Base-by-base conservation (phyloP, 148 eudicot species). In the Rhododendron kiyosumense region DNA sequence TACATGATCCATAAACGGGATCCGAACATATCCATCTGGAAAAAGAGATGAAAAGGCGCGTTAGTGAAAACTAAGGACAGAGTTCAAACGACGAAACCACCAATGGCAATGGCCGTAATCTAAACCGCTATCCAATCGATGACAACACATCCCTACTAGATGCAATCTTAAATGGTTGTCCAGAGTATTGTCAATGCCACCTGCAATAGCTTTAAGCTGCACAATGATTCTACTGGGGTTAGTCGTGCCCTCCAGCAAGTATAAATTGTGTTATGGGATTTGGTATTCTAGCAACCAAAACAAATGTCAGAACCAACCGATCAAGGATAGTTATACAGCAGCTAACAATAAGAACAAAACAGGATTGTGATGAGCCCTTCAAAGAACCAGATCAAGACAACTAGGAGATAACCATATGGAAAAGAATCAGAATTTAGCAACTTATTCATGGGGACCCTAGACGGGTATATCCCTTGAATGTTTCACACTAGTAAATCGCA, bases 401-500 rank as follows among this genome's bases (percentile, higher is more conserved):
- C 34, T 28, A 80, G 63, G 22, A 12, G 17, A 57, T 15, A 32
- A 32, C 57, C 12, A 6, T 2, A 18, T 18, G 45, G 80, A 71
- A 32, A 34, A 28, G 75, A 76, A 77, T 83, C 78, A 63, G 30
- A 78, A 83, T 77, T 20, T 67, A 30, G 87, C 85, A 84, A 85
- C 87, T 89, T 89, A 89, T 89, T 89, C 63, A 28, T 45, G 67
- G 78, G 89, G 73, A 78, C 85, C 91, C 83, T 84, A 75, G 73
- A 81, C 51, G 84, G 89, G 87, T 38, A 80, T 77, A 80, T 77
- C 86, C 86, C 22, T 57, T 71, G 43, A 88, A 87, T 61, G 89
- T 92, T 89, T 82, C 87, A 89, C 79, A 80, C 89, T 86, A 85
- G 75, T 83, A 85, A 85, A 90, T 87, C 86, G 87, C 89, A 69